A percentile compares a stretch with the other conserved stretches of the same genome.
These are phyloP conservation scores for Dactylellina drechsleri DNA, from an alignment of 2,329 filamentous ascomycete species.

Conservation along the genomic window DNA sequence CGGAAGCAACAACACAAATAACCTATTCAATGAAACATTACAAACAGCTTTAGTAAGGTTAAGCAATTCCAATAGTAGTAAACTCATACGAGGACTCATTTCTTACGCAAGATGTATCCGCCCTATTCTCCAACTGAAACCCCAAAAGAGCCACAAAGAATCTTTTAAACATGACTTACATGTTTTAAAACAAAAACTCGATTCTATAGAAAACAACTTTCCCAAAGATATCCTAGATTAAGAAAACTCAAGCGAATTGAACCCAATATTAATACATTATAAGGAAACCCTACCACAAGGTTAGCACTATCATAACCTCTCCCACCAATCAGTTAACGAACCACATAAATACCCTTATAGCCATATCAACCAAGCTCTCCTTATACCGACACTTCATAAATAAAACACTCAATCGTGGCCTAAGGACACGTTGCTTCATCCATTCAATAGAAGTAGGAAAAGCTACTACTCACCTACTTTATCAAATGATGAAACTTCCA, in stretches of 20 bases:
- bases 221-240: constrained; percentile 27
- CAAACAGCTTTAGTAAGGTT: no score
- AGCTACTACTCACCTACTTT: constrained; percentile 55
- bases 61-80: background rate
- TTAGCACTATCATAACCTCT: background rate
- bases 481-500: constrained; percentile 49
- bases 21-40: no score
- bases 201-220: background rate
- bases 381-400: constrained; percentile 58
- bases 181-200: constrained; percentile 10
- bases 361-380: constrained; percentile 54
- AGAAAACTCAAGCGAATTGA: constrained; percentile 43
- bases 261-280: constrained; percentile 56
- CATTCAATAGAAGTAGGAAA: constrained; percentile 57
- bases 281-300: background rate
- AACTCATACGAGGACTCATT: constrained; percentile 4
- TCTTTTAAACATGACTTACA: constrained; percentile 1
- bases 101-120: constrained; percentile 2
- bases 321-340: no score
- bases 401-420: constrained; percentile 36
- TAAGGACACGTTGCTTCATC: constrained; percentile 56
- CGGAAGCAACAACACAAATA: no score
- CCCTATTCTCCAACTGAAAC: constrained; percentile 7
- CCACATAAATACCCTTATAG: constrained; percentile 10
- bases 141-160: background rate